Evolutionary conservation across 768 basidiomycete genomes (phyloP).

Genomic region (Rhizopogon salebrosus): DNA sequence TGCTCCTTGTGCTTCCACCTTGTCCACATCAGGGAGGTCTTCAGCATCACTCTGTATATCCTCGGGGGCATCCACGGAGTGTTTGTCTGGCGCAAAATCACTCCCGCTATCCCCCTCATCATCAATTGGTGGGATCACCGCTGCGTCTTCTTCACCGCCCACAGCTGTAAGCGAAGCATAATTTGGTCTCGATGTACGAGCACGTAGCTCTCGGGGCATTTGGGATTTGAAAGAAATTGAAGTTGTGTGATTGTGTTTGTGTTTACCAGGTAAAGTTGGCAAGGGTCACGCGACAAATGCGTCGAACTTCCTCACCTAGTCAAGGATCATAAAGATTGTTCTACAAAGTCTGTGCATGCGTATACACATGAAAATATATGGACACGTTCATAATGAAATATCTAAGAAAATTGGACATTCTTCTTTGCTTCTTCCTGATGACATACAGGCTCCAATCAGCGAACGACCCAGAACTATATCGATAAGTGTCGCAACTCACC

Average conservation of each 20-base stretch:
- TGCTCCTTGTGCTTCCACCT: conserved; percentile 15
- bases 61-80: conserved; percentile 23
- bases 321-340: background rate
- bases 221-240: background rate
- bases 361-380: background rate
- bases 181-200: conserved; percentile 45
- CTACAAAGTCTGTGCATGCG: background rate
- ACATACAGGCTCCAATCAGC: background rate
- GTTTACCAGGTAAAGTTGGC: no score
- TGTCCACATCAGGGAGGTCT: conserved; percentile 24
- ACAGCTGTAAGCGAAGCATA: conserved; percentile 38
- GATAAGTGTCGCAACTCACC: background rate
- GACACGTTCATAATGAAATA: background rate
- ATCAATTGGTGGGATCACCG: conserved; percentile 35
- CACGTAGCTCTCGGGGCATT: conserved; percentile 55
- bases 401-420: background rate
- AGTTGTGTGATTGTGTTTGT: no score
- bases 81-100: conserved; percentile 47
- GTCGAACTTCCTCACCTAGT: no score
- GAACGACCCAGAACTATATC: background rate
- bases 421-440: background rate
- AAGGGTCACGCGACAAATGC: no score
- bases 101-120: conserved; percentile 39
- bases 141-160: conserved; percentile 25
- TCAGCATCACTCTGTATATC: conserved; percentile 27